A percentile compares a stretch with the other conserved stretches of the same genome.
These are phyloP conservation scores for Coix lacrymajobi DNA, from an alignment of 176 grass and related monocot genomes.

Conservation along the genomic window DNA sequence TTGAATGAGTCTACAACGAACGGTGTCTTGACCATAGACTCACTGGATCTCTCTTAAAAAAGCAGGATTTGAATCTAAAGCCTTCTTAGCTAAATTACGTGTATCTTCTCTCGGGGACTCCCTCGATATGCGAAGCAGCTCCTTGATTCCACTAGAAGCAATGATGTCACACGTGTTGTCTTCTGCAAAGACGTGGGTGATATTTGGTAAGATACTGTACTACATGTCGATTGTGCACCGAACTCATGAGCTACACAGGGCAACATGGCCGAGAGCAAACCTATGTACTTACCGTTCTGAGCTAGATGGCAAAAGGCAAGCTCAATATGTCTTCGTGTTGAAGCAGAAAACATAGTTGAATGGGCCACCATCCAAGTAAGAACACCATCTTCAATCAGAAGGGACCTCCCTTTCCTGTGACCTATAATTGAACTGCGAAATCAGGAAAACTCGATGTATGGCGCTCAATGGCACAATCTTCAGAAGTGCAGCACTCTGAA, in stretches of 20 bases:
- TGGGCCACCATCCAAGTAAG: slow-evolving; percentile 70
- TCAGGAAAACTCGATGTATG: neutral
- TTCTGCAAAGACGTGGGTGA: slow-evolving; percentile 37
- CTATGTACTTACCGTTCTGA: slow-evolving; percentile 62
- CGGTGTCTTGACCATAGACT: neutral
- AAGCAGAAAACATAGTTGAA: slow-evolving; percentile 52
- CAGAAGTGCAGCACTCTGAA: neutral
- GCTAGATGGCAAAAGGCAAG: slow-evolving; percentile 89
- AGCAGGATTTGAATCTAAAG: slow-evolving; percentile 75
- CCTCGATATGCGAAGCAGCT: slow-evolving; percentile 69
- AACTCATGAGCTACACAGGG: neutral
- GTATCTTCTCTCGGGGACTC: slow-evolving; percentile 75
- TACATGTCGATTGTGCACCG: neutral
- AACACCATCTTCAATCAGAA: slow-evolving; percentile 82
- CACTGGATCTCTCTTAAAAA: slow-evolving; percentile 52
- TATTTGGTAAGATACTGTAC: neutral
- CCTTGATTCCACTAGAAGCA: slow-evolving; percentile 76
- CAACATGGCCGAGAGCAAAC: neutral
- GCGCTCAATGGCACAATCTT: neutral
- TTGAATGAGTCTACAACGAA: neutral
- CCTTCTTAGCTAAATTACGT: slow-evolving; percentile 71
- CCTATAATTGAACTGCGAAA: slow-evolving; percentile 32
- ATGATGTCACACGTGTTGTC: slow-evolving; percentile 77
- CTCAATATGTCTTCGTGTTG: slow-evolving; percentile 64
- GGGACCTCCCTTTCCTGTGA: slow-evolving; percentile 71